A percentile compares a stretch with the other conserved stretches of the same genome.
These are phyloP conservation scores for Aspergillus indologenus DNA, from an alignment of 495 filamentous ascomycete species.

Conservation along the genomic window DNA sequence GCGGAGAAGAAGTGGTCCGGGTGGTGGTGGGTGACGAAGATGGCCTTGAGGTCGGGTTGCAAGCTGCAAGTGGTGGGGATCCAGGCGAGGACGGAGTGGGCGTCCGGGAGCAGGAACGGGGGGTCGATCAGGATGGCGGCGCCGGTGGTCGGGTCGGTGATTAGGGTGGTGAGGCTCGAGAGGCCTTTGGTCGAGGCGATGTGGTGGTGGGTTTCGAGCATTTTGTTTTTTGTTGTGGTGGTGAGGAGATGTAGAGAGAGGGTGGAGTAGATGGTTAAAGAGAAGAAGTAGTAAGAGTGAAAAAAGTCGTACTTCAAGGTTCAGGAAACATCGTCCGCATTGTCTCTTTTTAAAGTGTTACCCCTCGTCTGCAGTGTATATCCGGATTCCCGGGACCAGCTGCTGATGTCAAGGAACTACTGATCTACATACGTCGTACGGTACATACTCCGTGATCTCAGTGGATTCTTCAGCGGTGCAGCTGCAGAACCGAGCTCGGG, in stretches of 20 bases:
- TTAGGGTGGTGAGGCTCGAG: conserved; percentile 20
- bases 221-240: background rate
- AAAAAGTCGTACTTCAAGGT: too few relatives aligned
- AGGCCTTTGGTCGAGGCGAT: conserved; percentile 20
- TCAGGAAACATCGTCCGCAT: too few relatives aligned
- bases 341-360: too few relatives aligned
- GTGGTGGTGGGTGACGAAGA: conserved; percentile 35
- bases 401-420: too few relatives aligned
- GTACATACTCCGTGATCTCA: too few relatives aligned
- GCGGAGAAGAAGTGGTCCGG: conserved; percentile 34
- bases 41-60: conserved; percentile 15
- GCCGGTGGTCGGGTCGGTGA: conserved; percentile 4
- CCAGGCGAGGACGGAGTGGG: conserved; percentile 20
- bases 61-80: conserved; percentile 19
- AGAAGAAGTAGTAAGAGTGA: too few relatives aligned
- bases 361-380: too few relatives aligned
- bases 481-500: too few relatives aligned
- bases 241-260: background rate
- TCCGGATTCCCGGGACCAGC: too few relatives aligned
- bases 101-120: conserved; percentile 22
- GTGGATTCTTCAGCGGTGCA: too few relatives aligned
- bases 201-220: conserved; percentile 21
- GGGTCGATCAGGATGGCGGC: conserved; percentile 19
- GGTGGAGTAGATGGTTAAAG: background rate
- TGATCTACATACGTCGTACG: too few relatives aligned